Base-by-base conservation (phyloP, 192 early-diverging fungal genomes). In the Umbelopsis sp. region DNA sequence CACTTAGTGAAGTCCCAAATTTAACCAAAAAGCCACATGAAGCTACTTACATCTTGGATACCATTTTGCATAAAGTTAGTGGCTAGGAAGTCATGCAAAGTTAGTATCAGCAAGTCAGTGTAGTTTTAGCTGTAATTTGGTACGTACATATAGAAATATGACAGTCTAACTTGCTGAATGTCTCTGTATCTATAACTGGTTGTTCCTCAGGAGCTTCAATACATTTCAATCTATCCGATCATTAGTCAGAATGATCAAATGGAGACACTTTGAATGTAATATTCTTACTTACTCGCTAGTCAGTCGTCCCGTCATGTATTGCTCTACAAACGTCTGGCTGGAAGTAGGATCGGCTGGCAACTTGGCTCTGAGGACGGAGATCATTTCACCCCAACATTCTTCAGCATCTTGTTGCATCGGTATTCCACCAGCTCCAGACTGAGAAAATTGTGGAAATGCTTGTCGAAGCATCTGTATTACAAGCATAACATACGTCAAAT, bases 391-490 rank as follows among this genome's bases (percentile, higher is more conserved):
- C 96, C 95, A 98, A 81, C 93, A 98, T 75, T 99, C 98, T 77
- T 99, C 96, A 2, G 98, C 98, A 77, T 99, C 98, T 80, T 99
- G 98, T 81, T 99, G 98, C 81, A 91, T 86, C 74, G 82, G 95
- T 4, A 84, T 80, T 34, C 88, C 89, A 24, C 85, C 82, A 44
- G 83, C 82, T 49, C 94, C 91, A 71, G 82, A 83, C 77, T 98
- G 93, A 8, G 84, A 89, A 78, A 97, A 98, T 79, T 95, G 93
- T 47, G 95, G 96, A 70, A 90, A 97, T 7, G 85, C 85, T 41
- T 82, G 81, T 21, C 95, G 88, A 49, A 99, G 79, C 47, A 91
- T 81, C 81, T 88, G 17, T 6, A 71, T 31, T 12, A 16, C 38
- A 12, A 4, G 11, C 70, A 36, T 3, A 68, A 50, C 1, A 17